These are phyloP conservation scores for Coniella vitis DNA, from an alignment of 2,329 filamentous ascomycete genomes.

Conservation along the genomic window DNA sequence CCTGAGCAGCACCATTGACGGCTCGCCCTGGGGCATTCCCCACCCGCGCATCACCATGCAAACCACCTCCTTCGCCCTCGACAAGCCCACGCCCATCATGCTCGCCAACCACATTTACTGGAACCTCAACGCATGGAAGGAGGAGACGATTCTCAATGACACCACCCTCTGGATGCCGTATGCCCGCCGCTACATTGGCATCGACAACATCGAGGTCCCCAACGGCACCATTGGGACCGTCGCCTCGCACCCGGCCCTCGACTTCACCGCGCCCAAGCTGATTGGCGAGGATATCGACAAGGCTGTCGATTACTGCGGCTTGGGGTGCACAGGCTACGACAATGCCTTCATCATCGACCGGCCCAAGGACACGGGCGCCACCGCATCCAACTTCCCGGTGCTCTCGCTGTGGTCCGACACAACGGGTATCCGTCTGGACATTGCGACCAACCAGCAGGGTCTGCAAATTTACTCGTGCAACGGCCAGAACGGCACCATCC, in stretches of 20 bases:
- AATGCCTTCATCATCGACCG: constrained; percentile 11
- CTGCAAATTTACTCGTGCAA: constrained; percentile 12
- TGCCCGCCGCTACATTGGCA: constrained; percentile 4
- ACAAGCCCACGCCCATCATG: constrained; percentile 11
- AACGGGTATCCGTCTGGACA: constrained; percentile 10
- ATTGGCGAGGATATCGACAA: constrained; percentile 5
- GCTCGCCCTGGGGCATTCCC: constrained; percentile 5
- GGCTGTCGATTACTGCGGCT: constrained; percentile 2
- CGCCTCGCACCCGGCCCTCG: constrained; percentile 2
- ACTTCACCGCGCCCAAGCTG: constrained; percentile 11
- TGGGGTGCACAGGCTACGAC: constrained; percentile 8
- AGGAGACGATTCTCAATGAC: constrained; percentile 8
- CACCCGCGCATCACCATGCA: constrained; percentile 10
- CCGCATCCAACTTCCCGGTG: constrained; percentile 10
- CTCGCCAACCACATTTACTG: constrained; percentile 13
- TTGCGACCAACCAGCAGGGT: constrained; percentile 9
- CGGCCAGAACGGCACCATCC: constrained; percentile 11
- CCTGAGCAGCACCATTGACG: constrained; percentile 7
- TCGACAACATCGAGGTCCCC: constrained; percentile 9
- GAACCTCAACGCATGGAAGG: constrained; percentile 12
- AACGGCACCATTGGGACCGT: constrained; percentile 9
- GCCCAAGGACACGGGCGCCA: not conserved
- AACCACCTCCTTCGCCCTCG: constrained; percentile 10
- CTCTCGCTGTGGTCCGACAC: constrained; percentile 7
- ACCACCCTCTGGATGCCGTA: constrained; percentile 11